These are phyloP conservation scores for Calonectria pauciramosa DNA, from an alignment of 2,329 filamentous ascomycete genomes.

Conservation along the genomic window DNA sequence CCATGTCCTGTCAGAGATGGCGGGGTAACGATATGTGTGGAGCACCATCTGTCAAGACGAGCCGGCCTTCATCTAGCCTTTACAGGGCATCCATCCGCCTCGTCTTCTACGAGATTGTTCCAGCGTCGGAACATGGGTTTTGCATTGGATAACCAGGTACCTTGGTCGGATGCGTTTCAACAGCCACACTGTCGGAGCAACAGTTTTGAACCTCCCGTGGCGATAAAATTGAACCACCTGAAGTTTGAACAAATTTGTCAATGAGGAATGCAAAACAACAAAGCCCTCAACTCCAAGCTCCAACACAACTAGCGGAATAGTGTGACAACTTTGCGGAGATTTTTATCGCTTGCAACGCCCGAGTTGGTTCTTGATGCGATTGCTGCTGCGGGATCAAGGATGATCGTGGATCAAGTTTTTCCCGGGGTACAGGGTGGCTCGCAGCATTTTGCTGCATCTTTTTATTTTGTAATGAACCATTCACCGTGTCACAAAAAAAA, in stretches of 20 bases:
- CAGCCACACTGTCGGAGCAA: neutral
- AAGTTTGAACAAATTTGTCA: neutral
- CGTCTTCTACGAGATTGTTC: neutral
- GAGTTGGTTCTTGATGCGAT: neutral
- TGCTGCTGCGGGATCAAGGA: neutral
- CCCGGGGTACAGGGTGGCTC: constrained; percentile 32
- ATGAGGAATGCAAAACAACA: neutral
- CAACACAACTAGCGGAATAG: too few relatives aligned
- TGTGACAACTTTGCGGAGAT: neutral
- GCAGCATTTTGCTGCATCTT: constrained; percentile 4
- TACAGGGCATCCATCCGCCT: neutral
- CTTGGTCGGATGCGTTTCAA: too few relatives aligned
- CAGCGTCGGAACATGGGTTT: neutral
- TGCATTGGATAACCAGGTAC: neutral
- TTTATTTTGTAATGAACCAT: neutral
- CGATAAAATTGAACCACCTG: neutral
- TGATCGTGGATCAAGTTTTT: constrained; percentile 45
- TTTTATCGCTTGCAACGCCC: neutral
- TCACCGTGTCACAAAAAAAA: neutral
- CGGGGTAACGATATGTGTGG: neutral
- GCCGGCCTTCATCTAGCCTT: neutral
- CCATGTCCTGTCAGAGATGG: neutral
- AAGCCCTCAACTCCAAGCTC: neutral
- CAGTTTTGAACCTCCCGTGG: neutral
- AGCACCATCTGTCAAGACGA: constrained; percentile 4